Base-by-base conservation (phyloP, 495 filamentous ascomycete genomes). In the Hypoxylon lienhwacheense region DNA sequence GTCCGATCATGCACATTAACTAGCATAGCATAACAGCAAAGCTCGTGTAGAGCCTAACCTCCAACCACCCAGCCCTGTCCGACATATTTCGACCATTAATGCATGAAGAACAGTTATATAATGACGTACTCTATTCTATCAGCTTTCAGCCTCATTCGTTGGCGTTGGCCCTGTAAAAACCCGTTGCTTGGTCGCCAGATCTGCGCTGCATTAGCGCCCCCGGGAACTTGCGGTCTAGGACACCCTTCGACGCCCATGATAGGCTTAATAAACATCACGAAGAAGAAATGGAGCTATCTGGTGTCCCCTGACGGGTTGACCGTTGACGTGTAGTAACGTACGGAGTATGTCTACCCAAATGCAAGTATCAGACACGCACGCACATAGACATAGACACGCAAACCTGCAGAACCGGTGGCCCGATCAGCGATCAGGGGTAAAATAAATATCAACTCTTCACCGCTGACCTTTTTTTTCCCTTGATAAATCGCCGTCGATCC, bases 321-420 rank as follows among this genome's bases (percentile, higher is more conserved):
- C 39, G 49, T 59, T 59, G 56, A 54, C 56, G 56, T 59, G 56
- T 59, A 59, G 36, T 48, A 24, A 21, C 15, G 37, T 42, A 22
- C n/a, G n/a, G n/a, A n/a, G n/a, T n/a, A n/a, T n/a, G n/a, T n/a
- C n/a, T n/a, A n/a, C n/a, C n/a, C n/a, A n/a, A n/a, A 33, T 20
- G 16, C 25, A 40, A 31, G 36, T 39, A 40, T 40, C 40, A 25
- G 40, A 44, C 31, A 50, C 26, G 53, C 53, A 49, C 44, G 19
- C 31, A 6, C 20, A 26, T 31, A 37, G 42, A 48, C n/a, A n/a
- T n/a, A n/a, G n/a, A n/a, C n/a, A 50, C 26, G 53, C 53, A 49
- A 50, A 14, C 31, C 3, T 25, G 34, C 36, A 37, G 42, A 48
- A 48, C 37, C 49, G 10, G 36, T 17, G 22, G 15, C 34, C 37